A percentile compares a stretch with the other conserved stretches of the same genome.
phyloP scores from a whole-genome alignment of 805 yeast genomes.

The Cyberlindnera meyerae region DNA sequence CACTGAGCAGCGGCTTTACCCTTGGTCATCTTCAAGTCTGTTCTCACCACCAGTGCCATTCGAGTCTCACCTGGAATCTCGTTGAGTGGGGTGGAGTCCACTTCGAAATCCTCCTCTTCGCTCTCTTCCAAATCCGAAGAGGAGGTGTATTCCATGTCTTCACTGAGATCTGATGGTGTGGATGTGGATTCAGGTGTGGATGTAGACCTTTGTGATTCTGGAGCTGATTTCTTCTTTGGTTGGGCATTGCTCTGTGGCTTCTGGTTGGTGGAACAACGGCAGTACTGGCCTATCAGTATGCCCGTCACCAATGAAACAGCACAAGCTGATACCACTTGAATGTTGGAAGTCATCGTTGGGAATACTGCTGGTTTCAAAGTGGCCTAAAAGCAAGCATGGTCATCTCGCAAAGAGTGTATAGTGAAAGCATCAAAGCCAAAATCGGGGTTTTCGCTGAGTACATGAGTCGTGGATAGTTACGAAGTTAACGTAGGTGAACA shows the following conservation, averaged over 20 bases:
- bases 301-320: constrained; percentile 36
- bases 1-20: constrained; percentile 98
- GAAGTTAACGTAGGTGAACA: too few species aligned
- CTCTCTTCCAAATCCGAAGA: constrained; percentile 40
- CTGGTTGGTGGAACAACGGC: constrained; percentile 5
- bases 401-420: too few species aligned
- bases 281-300: constrained; percentile 26
- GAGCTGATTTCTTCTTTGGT: constrained; percentile 1
- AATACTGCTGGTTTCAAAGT: too few species aligned
- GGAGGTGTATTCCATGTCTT: constrained; percentile 29
- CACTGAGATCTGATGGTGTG: constrained; percentile 22
- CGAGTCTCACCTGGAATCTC: constrained; percentile 73
- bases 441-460: too few species aligned
- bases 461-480: too few species aligned
- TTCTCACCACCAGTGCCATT: constrained; percentile 85
- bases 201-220: constrained; percentile 8
- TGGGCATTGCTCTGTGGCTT: constrained; percentile 4
- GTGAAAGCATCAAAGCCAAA: too few species aligned
- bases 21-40: constrained; percentile 85
- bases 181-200: constrained; percentile 13
- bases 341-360: constrained; percentile 19
- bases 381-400: too few species aligned
- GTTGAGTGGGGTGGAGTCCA: constrained; percentile 57
- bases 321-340: constrained; percentile 32
- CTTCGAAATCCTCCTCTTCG: constrained; percentile 50